Conservation (phyloP, 2,329 filamentous ascomycete species). For the Clonostachys rosea region DNA sequence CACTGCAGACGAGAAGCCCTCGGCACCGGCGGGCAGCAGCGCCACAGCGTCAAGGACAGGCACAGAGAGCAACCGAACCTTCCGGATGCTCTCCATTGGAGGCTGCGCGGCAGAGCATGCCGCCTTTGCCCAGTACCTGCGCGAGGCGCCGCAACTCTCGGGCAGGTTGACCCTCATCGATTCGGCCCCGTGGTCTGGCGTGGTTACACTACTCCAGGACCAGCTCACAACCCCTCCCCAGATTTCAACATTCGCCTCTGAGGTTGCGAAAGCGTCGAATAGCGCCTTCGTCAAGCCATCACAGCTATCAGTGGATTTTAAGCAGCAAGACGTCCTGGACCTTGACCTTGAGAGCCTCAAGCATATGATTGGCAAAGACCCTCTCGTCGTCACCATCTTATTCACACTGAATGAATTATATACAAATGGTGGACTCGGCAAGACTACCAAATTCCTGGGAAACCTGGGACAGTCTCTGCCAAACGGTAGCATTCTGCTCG, state of each 20-base stretch:
- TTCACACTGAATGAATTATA: conserved; percentile 98
- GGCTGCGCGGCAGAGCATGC: conserved; percentile 60
- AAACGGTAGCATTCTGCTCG: conserved; percentile 65
- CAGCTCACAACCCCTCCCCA: conserved; percentile 47
- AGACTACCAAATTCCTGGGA: conserved; percentile 74
- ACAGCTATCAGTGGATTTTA: conserved; percentile 34
- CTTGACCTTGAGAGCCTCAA: conserved; percentile 27
- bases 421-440: conserved; percentile 64
- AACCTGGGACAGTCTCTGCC: conserved; percentile 55
- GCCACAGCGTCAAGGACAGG: too few relatives aligned
- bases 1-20: not conserved
- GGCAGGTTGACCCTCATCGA: conserved; percentile 66
- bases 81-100: conserved; percentile 40
- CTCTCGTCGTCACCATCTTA: conserved; percentile 71
- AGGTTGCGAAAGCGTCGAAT: conserved; percentile 37
- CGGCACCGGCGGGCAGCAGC: not conserved
- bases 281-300: conserved; percentile 31
- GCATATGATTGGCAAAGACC: conserved; percentile 18
- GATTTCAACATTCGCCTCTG: conserved; percentile 49
- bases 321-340: conserved; percentile 42
- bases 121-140: conserved; percentile 42
- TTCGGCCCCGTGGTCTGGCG: conserved; percentile 69
- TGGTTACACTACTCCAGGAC: conserved; percentile 53
- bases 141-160: conserved; percentile 8
- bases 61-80: not conserved